Evolutionary conservation across 176 grass and related monocot species (phyloP).

Genomic region (Phyllostachys edulis): DNA sequence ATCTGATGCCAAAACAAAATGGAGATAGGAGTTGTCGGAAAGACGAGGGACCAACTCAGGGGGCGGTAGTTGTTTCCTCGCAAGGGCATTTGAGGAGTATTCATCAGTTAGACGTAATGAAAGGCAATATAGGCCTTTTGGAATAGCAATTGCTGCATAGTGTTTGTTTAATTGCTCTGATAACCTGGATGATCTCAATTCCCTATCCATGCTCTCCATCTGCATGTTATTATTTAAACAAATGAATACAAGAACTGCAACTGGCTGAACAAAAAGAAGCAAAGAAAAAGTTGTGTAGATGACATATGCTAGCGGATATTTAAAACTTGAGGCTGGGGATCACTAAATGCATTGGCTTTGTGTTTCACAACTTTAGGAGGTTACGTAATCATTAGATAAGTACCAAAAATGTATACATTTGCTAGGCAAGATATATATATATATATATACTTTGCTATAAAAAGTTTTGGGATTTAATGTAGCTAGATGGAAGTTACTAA

Average conservation of each 20-base stretch:
- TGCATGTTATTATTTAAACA: conserved; percentile 42
- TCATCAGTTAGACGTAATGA: conserved; percentile 91
- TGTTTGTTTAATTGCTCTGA: conserved; percentile 96
- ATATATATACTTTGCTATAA: neutral
- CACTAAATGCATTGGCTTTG: conserved; percentile 13
- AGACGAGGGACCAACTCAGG: conserved; percentile 83
- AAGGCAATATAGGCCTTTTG: conserved; percentile 94
- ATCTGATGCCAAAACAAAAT: conserved; percentile 89
- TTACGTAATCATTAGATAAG: neutral
- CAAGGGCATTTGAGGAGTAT: conserved; percentile 98
- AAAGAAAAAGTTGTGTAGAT: neutral
- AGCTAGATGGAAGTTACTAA: conserved; percentile 1
- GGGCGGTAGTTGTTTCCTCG: conserved; percentile 85
- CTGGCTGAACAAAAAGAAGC: conserved; percentile 20
- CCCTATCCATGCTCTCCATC: conserved; percentile 97
- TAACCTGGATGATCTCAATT: conserved; percentile 73
- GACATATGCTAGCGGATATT: conserved; percentile 18
- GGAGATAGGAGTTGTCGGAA: conserved; percentile 72
- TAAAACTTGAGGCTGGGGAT: neutral
- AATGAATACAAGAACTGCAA: conserved; percentile 23
- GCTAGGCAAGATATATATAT: neutral
- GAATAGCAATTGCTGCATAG: conserved; percentile 88
- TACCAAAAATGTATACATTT: neutral
- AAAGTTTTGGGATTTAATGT: conserved; percentile 7
- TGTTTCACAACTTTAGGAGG: neutral